Conservation (phyloP, 2,329 filamentous ascomycete species). For the Ascochyta koolunga region DNA sequence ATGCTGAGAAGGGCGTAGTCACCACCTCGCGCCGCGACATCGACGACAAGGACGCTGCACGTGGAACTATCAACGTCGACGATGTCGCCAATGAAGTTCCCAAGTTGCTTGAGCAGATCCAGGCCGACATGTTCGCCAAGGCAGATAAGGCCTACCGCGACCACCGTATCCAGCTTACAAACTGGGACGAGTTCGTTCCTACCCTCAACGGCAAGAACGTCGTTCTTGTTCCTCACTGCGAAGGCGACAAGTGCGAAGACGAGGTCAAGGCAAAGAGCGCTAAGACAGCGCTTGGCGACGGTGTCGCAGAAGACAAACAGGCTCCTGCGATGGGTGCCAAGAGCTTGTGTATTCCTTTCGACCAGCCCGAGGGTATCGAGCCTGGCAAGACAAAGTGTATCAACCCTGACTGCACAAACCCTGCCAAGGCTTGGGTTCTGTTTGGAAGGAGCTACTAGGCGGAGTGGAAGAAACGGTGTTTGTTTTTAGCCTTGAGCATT, state of each 20-base stretch:
- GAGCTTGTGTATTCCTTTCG: slow-evolving; percentile 78
- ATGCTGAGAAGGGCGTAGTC: slow-evolving; percentile 83
- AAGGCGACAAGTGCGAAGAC: slow-evolving; percentile 85
- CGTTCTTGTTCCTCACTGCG: slow-evolving; percentile 88
- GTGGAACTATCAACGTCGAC: slow-evolving; percentile 71
- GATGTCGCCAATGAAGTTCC: slow-evolving; percentile 77
- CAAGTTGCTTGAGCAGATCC: slow-evolving; percentile 85
- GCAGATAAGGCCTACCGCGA: slow-evolving; percentile 79
- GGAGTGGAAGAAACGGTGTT: background rate
- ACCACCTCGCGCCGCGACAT: slow-evolving; percentile 87
- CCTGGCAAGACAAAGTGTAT: slow-evolving; percentile 87
- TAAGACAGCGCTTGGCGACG: slow-evolving; percentile 70
- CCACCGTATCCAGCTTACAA: slow-evolving; percentile 78
- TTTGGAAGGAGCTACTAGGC: slow-evolving; percentile 68
- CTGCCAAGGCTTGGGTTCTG: slow-evolving; percentile 88
- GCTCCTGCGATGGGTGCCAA: slow-evolving; percentile 79
- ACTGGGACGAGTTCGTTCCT: slow-evolving; percentile 92
- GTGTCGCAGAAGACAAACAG: slow-evolving; percentile 74
- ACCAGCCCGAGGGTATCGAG: slow-evolving; percentile 81
- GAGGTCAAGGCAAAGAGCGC: slow-evolving; percentile 92
- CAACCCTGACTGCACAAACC: slow-evolving; percentile 79
- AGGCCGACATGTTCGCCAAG: slow-evolving; percentile 77
- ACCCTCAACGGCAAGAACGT: slow-evolving; percentile 92
- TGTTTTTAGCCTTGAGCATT: slow-evolving; percentile 24
- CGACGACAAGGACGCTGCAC: slow-evolving; percentile 67